Evolutionary conservation across 2,329 filamentous ascomycete genomes (phyloP).

Genomic region (Fusarium oligoseptatum): DNA sequence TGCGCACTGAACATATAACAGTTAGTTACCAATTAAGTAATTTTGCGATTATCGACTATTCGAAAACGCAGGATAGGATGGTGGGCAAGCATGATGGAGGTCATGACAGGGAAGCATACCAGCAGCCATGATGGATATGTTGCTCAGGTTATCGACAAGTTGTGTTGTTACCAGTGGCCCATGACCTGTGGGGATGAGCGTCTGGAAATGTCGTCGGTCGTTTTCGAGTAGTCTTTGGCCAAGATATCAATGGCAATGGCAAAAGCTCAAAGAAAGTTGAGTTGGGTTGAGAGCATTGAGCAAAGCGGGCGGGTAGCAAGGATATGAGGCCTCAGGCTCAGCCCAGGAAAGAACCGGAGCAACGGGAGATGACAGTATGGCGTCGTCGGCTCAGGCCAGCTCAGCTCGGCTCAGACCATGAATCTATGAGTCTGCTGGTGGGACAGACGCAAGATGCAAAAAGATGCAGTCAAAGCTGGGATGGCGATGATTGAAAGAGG

Average conservation of each 20-base stretch:
- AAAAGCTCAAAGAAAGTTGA: background rate
- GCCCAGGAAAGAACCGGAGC: conserved; percentile 16
- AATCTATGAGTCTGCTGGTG: conserved; percentile 7
- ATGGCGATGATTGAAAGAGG: conserved; percentile 37
- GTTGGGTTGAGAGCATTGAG: background rate
- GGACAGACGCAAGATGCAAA: conserved; percentile 25
- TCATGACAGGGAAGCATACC: conserved; percentile 35
- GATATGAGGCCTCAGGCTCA: background rate
- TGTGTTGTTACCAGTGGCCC: conserved; percentile 36
- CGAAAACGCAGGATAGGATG: background rate
- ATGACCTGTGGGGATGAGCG: conserved; percentile 32
- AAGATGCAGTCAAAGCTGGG: conserved; percentile 31
- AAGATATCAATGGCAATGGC: conserved; percentile 16
- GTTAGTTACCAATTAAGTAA: conserved; percentile 24
- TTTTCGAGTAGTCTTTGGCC: conserved; percentile 14
- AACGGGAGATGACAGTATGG: conserved; percentile 13
- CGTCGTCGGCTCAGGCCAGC: conserved; percentile 14
- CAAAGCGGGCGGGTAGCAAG: background rate
- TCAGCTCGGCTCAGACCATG: conserved; percentile 16
- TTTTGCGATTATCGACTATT: background rate
- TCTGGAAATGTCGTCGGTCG: conserved; percentile 23
- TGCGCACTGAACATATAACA: conserved; percentile 71
- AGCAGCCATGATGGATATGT: conserved; percentile 42
- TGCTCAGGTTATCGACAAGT: conserved; percentile 31
- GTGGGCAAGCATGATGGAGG: background rate